phyloP scores from a whole-genome alignment of 495 filamentous ascomycete species.

The Aspergillus campestris region DNA sequence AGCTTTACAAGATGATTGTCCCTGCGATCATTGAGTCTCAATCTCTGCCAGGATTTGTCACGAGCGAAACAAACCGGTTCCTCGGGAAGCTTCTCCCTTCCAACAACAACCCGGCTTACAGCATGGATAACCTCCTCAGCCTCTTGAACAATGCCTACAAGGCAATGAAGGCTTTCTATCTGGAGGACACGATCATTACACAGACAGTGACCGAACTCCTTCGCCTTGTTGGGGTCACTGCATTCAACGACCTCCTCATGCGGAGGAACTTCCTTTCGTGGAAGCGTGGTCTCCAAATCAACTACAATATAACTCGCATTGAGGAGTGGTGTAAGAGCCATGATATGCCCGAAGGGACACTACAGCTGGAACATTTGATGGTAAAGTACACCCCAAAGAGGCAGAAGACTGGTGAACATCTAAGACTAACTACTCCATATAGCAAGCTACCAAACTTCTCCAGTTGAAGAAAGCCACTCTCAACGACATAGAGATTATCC shows the following conservation, averaged over 20 bases:
- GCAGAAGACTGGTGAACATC: background rate
- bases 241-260: constrained; percentile 98
- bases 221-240: constrained; percentile 89
- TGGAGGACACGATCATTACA: constrained; percentile 91
- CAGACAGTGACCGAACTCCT: constrained; percentile 94
- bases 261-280: constrained; percentile 96
- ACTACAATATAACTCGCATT: constrained; percentile 99
- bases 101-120: constrained; percentile 83
- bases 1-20: constrained; percentile 98
- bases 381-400: constrained; percentile 30
- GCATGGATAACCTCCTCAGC: constrained; percentile 97
- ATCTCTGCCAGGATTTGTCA: constrained; percentile 95
- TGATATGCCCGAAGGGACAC: constrained; percentile 96
- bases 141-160: constrained; percentile 95
- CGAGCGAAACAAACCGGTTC: constrained; percentile 95
- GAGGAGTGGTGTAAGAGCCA: constrained; percentile 99
- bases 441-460: constrained; percentile 97
- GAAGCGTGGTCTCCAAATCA: constrained; percentile 99
- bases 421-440: constrained; percentile 15
- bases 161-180: constrained; percentile 95
- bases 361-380: constrained; percentile 98
- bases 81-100: constrained; percentile 89
- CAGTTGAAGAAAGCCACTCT: constrained; percentile 98
- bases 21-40: constrained; percentile 99
- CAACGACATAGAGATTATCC: constrained; percentile 99